Evolutionary conservation across 2,329 filamentous ascomycete species (phyloP).

Genomic region (Ophiostoma perfectum): DNA sequence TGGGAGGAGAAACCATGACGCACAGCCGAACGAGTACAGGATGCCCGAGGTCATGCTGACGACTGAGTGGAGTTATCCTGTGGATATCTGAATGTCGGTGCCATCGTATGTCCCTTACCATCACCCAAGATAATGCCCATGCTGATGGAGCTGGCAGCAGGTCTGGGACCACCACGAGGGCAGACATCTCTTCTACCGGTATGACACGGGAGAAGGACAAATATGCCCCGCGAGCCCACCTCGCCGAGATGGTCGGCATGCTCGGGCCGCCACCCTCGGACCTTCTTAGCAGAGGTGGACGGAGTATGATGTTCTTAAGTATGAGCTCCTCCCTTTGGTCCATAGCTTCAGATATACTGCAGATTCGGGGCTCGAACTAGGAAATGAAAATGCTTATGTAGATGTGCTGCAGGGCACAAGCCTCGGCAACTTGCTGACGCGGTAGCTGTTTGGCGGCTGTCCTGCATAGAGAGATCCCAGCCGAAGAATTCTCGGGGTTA

Average conservation of each 20-base stretch:
- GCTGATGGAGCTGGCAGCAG: neutral
- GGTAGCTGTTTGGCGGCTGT: neutral
- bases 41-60: neutral
- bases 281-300: neutral
- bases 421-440: neutral
- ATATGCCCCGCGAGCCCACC: neutral
- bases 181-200: neutral
- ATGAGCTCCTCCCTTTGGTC: no score
- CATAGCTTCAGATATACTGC: neutral
- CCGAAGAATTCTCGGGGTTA: no score
- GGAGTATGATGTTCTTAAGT: neutral
- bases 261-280: neutral
- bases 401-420: neutral
- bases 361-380: neutral
- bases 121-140: no score
- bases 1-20: neutral
- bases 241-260: neutral
- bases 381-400: neutral
- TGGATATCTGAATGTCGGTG: conserved; percentile 4
- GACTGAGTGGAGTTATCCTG: neutral
- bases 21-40: neutral
- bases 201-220: neutral
- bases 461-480: no score
- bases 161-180: conserved; percentile 7
- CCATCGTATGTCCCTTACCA: neutral